Evolutionary conservation across 176 grass and related monocot genomes (phyloP).

Genomic region (Avena sativa): DNA sequence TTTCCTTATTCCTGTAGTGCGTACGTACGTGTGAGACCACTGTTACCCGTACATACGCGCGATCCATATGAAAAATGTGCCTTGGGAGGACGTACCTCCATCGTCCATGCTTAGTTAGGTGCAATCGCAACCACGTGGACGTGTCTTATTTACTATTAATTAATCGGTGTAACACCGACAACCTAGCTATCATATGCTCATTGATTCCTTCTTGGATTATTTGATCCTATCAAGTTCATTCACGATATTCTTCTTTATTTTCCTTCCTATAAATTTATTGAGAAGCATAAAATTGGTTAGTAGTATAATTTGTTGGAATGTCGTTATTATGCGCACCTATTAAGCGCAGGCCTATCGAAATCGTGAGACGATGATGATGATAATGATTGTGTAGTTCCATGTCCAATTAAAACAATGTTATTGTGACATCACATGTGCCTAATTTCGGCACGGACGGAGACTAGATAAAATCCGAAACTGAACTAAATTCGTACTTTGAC

Average conservation of each 20-base stretch:
- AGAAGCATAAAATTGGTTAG: not conserved
- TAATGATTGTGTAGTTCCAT: not conserved
- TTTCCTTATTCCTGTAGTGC: too few relatives aligned
- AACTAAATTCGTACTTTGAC: not conserved
- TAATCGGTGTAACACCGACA: too few relatives aligned
- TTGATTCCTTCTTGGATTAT: too few relatives aligned
- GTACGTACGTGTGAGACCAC: too few relatives aligned
- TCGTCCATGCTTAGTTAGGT: too few relatives aligned
- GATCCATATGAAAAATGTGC: too few relatives aligned
- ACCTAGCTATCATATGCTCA: too few relatives aligned
- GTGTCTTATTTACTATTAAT: too few relatives aligned
- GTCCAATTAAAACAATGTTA: not conserved
- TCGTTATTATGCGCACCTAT: not conserved
- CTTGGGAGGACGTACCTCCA: too few relatives aligned
- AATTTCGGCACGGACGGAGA: not conserved
- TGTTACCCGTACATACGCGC: too few relatives aligned
- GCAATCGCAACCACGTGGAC: too few relatives aligned
- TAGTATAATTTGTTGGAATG: constrained; percentile 8
- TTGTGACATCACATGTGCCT: not conserved
- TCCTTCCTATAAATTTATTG: not conserved
- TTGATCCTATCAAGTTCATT: not conserved
- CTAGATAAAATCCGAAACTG: not conserved
- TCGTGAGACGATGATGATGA: not conserved
- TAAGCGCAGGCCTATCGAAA: not conserved
- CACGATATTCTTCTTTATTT: not conserved